A percentile compares a stretch with the other conserved stretches of the same genome.
Evolutionary conservation across 225 moss, liverwort and hornwort species (phyloP).

Genomic region (Sphagnum contortum): DNA sequence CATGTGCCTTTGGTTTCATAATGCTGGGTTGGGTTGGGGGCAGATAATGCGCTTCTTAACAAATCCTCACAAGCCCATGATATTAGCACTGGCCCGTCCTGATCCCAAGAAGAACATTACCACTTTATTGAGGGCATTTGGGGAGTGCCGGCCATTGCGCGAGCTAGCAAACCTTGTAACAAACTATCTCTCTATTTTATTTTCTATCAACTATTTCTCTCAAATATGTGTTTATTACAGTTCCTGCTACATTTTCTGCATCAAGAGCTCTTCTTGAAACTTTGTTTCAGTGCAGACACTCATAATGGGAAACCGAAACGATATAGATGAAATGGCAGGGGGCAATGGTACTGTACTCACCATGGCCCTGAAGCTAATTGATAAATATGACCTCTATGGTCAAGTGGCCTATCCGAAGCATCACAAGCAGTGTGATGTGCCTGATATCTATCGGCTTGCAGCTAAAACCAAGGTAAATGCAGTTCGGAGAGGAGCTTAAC

Average conservation of each 20-base stretch:
- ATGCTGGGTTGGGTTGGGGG: neutral
- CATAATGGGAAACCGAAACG: constrained; percentile 54
- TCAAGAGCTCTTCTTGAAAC: neutral
- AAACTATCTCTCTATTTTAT: too few relatives aligned
- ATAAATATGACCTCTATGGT: constrained; percentile 57
- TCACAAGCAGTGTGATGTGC: constrained; percentile 49
- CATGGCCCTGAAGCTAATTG: constrained; percentile 38
- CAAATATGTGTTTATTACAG: too few relatives aligned
- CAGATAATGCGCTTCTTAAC: constrained; percentile 52
- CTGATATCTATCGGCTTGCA: constrained; percentile 53
- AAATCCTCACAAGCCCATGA: constrained; percentile 59
- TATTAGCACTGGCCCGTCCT: constrained; percentile 51
- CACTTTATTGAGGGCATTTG: constrained; percentile 35
- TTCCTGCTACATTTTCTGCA: neutral
- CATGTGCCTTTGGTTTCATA: neutral
- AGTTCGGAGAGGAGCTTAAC: neutral
- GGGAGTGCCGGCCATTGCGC: constrained; percentile 39
- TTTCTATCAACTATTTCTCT: too few relatives aligned
- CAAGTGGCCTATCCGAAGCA: constrained; percentile 66
- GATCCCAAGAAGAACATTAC: constrained; percentile 63
- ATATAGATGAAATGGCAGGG: constrained; percentile 54
- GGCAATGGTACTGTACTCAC: constrained; percentile 34
- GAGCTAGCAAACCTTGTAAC: constrained; percentile 52
- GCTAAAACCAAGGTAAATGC: constrained; percentile 45
- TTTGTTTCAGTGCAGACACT: constrained; percentile 22